These are phyloP conservation scores for Aspergillus novofumigatus DNA, from an alignment of 2,329 filamentous ascomycete species.

Conservation along the genomic window DNA sequence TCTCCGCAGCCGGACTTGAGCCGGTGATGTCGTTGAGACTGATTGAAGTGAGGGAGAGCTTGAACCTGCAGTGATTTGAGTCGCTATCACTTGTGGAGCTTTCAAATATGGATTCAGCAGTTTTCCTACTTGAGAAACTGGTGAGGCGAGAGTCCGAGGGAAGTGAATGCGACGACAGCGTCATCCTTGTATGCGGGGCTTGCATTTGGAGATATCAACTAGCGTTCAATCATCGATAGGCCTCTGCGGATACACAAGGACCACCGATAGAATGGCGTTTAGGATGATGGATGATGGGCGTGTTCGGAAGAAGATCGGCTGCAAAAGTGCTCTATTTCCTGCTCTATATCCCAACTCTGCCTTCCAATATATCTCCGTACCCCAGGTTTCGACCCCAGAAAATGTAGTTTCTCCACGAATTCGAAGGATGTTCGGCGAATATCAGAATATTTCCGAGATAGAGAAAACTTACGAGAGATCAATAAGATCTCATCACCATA, in stretches of 20 bases:
- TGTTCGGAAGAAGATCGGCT: not conserved
- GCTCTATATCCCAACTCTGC: too few relatives aligned
- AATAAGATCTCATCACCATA: not conserved
- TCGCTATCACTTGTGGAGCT: slow-evolving; percentile 3
- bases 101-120: not conserved
- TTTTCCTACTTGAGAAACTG: not conserved
- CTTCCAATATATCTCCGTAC: too few relatives aligned
- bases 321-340: not conserved
- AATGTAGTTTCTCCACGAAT: not conserved
- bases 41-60: not conserved
- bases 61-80: not conserved
- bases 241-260: not conserved
- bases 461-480: not conserved
- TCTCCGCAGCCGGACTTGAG: slow-evolving; percentile 31
- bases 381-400: not conserved
- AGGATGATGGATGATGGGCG: too few relatives aligned
- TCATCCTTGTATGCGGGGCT: too few relatives aligned
- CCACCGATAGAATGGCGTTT: too few relatives aligned
- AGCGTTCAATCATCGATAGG: not conserved
- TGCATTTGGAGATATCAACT: not conserved
- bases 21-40: slow-evolving; percentile 4
- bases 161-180: too few relatives aligned
- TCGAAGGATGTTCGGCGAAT: not conserved
- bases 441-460: not conserved
- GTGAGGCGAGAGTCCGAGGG: not conserved